phyloP scores from a whole-genome alignment of 305 asterid genomes.

The Rubia balearica region DNA sequence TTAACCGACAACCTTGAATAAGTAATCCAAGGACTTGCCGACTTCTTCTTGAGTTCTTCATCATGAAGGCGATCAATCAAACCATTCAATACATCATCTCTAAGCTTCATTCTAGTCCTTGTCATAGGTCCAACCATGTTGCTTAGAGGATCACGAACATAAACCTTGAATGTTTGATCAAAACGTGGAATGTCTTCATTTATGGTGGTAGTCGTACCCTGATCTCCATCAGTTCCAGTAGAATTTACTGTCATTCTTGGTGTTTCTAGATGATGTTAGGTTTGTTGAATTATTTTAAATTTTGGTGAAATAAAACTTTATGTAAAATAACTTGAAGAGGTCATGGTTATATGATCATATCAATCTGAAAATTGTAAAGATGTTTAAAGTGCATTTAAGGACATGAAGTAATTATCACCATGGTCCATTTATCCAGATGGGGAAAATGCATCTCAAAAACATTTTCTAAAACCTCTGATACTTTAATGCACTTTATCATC shows the following conservation, averaged over 20 bases:
- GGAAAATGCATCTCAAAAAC: neutral
- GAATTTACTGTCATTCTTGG: slow-evolving; percentile 49
- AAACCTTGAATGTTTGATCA: too few species aligned
- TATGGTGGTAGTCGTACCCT: too few species aligned
- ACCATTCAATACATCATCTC: too few species aligned
- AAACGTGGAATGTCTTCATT: too few species aligned
- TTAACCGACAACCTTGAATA: too few species aligned
- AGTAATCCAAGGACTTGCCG: too few species aligned
- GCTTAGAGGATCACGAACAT: too few species aligned
- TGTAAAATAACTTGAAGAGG: neutral
- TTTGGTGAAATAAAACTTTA: neutral
- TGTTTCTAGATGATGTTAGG: slow-evolving; percentile 69
- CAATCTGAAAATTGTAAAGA: neutral
- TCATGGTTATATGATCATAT: neutral
- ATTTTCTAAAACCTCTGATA: neutral
- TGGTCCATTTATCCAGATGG: neutral
- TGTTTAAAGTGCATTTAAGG: neutral
- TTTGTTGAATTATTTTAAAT: slow-evolving; percentile 3
- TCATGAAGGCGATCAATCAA: too few species aligned
- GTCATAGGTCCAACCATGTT: too few species aligned
- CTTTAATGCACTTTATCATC: neutral
- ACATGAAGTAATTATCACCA: neutral
- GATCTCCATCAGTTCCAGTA: too few species aligned
- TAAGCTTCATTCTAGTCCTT: too few species aligned
- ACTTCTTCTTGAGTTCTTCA: too few species aligned